phyloP scores from a whole-genome alignment of 345 rosid species.

The Eucalyptus microcorys region DNA sequence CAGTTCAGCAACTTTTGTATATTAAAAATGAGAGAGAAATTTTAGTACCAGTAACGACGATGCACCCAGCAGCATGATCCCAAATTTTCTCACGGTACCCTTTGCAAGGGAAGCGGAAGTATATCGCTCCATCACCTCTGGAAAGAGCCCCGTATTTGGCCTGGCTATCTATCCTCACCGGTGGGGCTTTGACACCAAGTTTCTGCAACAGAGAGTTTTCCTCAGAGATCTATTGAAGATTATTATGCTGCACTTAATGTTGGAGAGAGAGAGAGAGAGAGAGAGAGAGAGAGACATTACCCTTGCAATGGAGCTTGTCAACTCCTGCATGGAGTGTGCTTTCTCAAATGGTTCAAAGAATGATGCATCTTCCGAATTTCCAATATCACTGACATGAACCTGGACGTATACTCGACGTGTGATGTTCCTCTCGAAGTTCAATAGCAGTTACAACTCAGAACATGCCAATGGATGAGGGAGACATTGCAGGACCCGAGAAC shows the following conservation, averaged over 20 bases:
- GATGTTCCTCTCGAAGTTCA: not conserved
- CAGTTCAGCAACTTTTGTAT: not conserved
- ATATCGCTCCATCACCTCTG: conserved; percentile 92
- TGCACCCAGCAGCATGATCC: conserved; percentile 97
- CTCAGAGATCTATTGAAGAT: not conserved
- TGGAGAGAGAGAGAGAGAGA: not conserved
- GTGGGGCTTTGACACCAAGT: conserved; percentile 88
- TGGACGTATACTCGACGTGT: not conserved
- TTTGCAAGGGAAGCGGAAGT: conserved; percentile 64
- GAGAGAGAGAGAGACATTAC: conserved; percentile 1
- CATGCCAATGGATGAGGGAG: not conserved
- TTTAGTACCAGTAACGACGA: conserved; percentile 72
- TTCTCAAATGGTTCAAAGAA: conserved; percentile 88
- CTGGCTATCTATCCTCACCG: conserved; percentile 92
- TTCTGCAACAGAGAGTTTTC: conserved; percentile 33
- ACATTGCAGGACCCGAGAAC: not conserved
- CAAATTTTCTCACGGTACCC: conserved; percentile 95
- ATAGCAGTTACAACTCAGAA: not conserved
- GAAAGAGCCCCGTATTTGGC: conserved; percentile 89
- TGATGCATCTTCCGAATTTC: conserved; percentile 76
- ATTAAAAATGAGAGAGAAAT: not conserved
- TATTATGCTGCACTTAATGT: not conserved
- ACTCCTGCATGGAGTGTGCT: conserved; percentile 70
- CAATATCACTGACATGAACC: conserved; percentile 71
- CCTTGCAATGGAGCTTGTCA: conserved; percentile 62